Evolutionary conservation across 225 moss, liverwort and hornwort genomes (phyloP).

Genomic region (Sphagnum contortum): DNA sequence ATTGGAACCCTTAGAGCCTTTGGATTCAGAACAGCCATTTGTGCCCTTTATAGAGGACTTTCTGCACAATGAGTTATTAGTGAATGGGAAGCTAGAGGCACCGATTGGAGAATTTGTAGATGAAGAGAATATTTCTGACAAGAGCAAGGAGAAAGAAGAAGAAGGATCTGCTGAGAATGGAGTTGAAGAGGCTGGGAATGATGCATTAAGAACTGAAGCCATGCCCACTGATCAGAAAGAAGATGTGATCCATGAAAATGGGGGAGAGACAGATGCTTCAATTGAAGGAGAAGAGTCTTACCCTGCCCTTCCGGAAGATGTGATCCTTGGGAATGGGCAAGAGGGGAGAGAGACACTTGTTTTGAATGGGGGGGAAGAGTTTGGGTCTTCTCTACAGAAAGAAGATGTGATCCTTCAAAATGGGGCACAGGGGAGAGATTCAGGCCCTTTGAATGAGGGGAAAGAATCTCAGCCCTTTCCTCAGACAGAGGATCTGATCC

Average conservation of each 20-base stretch:
- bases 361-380: constrained; percentile 10
- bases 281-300: constrained; percentile 13
- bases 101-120: neutral
- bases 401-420: constrained; percentile 13
- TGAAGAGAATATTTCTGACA: neutral
- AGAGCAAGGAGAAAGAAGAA: neutral
- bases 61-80: constrained; percentile 11
- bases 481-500: constrained; percentile 20
- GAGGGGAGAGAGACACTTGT: constrained; percentile 3
- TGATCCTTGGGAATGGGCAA: constrained; percentile 5
- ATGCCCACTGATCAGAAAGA: constrained; percentile 3
- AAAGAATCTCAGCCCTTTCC: too few relatives aligned
- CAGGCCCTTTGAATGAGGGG: too few relatives aligned
- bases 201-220: neutral
- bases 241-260: neutral
- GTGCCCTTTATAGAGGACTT: neutral
- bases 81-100: neutral
- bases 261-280: constrained; percentile 8
- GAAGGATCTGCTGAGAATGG: neutral
- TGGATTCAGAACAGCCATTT: constrained; percentile 11
- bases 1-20: constrained; percentile 4
- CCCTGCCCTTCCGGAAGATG: neutral
- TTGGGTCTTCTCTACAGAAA: constrained; percentile 7
- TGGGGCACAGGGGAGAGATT: too few relatives aligned
- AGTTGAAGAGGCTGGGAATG: neutral